Conservation (phyloP, 768 basidiomycete genomes). For the Punctularia strigosozonata region DNA sequence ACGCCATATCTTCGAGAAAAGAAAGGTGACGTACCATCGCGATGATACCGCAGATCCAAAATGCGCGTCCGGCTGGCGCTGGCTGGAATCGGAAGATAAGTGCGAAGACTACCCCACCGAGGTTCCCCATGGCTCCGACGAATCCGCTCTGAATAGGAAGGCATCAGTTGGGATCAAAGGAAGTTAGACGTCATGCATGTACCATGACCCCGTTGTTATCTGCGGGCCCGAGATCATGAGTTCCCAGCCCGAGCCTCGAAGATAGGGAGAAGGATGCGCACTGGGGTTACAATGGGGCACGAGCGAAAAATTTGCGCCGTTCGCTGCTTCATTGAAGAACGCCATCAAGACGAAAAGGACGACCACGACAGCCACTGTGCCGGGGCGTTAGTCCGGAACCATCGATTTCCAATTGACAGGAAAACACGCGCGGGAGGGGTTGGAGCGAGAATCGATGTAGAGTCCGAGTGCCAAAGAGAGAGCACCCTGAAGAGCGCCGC, state of each 20-base stretch:
- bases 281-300: conserved; percentile 37
- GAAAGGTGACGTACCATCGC: conserved; percentile 17
- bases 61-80: conserved; percentile 26
- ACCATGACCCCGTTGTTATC: conserved; percentile 25
- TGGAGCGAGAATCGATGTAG: conserved; percentile 20
- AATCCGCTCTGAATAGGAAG: conserved; percentile 18
- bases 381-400: background rate
- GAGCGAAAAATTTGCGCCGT: conserved; percentile 39
- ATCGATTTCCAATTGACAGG: conserved; percentile 7
- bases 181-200: conserved; percentile 1
- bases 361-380: conserved; percentile 22
- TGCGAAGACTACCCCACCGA: conserved; percentile 38
- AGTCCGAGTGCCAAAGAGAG: conserved; percentile 33
- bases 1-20: conserved; percentile 12
- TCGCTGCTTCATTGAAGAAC: conserved; percentile 28
- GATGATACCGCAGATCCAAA: conserved; percentile 35
- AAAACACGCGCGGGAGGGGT: conserved; percentile 12
- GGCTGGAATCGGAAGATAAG: conserved; percentile 35
- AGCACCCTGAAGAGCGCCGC: conserved; percentile 33
- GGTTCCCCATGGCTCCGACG: conserved; percentile 26
- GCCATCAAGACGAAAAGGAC: conserved; percentile 27
- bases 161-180: background rate
- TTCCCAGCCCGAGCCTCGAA: background rate
- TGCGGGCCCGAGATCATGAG: conserved; percentile 19
- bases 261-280: conserved; percentile 12